Percentiles rank a stretch among this genome's conserved stretches.
Evolutionary conservation across 2,329 filamentous ascomycete species (phyloP).

Genomic region (Blastomyces gilchristii): DNA sequence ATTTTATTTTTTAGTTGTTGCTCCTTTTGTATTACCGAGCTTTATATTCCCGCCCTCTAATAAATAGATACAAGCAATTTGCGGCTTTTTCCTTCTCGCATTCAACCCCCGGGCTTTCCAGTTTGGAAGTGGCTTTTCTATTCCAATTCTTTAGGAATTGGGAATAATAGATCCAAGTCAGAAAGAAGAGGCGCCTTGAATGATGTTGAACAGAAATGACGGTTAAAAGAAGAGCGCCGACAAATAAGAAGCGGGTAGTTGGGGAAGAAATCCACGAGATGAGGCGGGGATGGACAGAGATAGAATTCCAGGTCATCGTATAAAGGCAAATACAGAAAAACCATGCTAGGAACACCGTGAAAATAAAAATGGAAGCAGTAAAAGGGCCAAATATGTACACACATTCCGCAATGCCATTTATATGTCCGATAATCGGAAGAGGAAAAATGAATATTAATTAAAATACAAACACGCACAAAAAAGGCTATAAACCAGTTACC

Average conservation of each 20-base stretch:
- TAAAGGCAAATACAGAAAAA: no score
- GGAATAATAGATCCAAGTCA: no score
- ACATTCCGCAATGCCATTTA: not conserved
- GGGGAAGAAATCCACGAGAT: not conserved
- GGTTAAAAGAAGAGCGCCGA: not conserved
- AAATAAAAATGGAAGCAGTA: no score
- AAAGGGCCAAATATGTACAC: not conserved
- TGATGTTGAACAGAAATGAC: not conserved
- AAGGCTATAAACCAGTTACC: slow-evolving; percentile 7
- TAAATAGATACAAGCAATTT: no score
- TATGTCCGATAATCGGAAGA: no score
- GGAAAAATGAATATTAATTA: not conserved
- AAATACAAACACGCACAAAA: slow-evolving; percentile 7
- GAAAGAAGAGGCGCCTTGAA: not conserved
- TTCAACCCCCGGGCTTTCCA: no score
- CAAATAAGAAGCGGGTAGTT: not conserved
- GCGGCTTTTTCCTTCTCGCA: no score
- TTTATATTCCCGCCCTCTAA: not conserved
- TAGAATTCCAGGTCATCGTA: no score
- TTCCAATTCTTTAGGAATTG: no score
- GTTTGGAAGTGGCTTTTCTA: no score
- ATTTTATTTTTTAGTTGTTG: not conserved
- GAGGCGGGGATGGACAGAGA: not conserved
- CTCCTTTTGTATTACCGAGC: not conserved
- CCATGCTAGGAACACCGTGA: no score